Base-by-base conservation (phyloP, 768 basidiomycete genomes). In the Gymnopilus junonius region DNA sequence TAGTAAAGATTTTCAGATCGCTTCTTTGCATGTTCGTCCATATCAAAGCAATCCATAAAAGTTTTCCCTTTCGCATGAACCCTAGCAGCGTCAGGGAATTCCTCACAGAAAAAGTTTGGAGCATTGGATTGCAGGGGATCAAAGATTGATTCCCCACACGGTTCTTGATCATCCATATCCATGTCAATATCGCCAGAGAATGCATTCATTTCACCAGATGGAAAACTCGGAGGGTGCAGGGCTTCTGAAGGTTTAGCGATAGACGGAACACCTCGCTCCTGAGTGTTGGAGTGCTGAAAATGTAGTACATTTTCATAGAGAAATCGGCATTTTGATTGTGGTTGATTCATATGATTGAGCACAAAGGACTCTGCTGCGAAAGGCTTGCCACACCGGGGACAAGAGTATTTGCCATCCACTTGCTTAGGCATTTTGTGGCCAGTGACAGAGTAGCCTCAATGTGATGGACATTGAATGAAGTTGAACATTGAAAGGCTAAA, bases 21-120 rank as follows among this genome's bases (percentile, higher is more conserved):
- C 25, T 70, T n/a, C 1, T 56, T 25, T 4, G 72, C 64, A 64
- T 69, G 62, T 31, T 64, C 14, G 50, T 78, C 74, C 15, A 34
- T 17, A 40, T 74, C 40, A 48, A 77, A 75, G 12, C 59, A 21
- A 29, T 74, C 68, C 64, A 74, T 65, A 43, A 77, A 76, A 1
- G 68, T 73, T 39, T 46, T 29, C 0, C 67, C 74, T 11, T 35
- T 34, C 4, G 70, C 67, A 31, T 46, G 69, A 1, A 54, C 55
- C 14, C 56, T 48, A 23, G 64, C 51, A 35, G 67, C 40, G 2
- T 12, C 45, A 1, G 63, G 63, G 59, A 65, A 63, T n/a, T 54
- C 35, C 2, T 51, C 51, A 15, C 23, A 8, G 15, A 53, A 54
- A 29, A 53, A 48, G 17, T 21, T 8, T n/a, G 45, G 45, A 4